Evolutionary conservation across 495 filamentous ascomycete genomes (phyloP).

Genomic region (Trichoderma parareesei): DNA sequence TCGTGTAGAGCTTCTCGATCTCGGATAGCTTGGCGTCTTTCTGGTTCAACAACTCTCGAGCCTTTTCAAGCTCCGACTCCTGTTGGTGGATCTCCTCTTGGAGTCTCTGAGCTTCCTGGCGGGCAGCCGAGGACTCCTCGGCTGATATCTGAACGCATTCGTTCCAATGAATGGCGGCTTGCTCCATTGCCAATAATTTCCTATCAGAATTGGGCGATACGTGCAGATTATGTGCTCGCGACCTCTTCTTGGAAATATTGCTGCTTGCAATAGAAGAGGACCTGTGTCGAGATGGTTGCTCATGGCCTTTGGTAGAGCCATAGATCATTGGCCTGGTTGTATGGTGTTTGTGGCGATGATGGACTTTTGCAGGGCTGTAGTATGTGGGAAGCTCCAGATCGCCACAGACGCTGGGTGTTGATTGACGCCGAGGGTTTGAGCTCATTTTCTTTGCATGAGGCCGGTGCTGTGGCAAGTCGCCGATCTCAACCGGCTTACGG

Average conservation of each 20-base stretch:
- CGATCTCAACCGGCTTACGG: not conserved
- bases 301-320: not conserved
- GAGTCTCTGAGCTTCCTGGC: not conserved
- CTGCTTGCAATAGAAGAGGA: not conserved
- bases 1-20: not conserved
- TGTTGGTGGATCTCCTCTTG: not conserved
- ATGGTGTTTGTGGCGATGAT: not conserved
- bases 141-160: not conserved
- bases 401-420: not conserved
- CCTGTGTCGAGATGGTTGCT: not conserved
- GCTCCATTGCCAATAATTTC: not conserved
- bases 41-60: not conserved
- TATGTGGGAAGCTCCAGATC: slow-evolving; percentile 6
- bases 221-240: not conserved
- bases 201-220: too few species aligned
- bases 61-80: not conserved
- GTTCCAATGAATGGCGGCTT: not conserved
- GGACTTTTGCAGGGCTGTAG: not conserved
- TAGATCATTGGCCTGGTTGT: not conserved
- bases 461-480: not conserved
- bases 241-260: slow-evolving; percentile 10
- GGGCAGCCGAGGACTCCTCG: not conserved
- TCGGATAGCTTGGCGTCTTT: not conserved
- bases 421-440: not conserved
- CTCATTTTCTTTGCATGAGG: not conserved